Evolutionary conservation across 768 basidiomycete species (phyloP).

Genomic region (Russula griseocarnosa): DNA sequence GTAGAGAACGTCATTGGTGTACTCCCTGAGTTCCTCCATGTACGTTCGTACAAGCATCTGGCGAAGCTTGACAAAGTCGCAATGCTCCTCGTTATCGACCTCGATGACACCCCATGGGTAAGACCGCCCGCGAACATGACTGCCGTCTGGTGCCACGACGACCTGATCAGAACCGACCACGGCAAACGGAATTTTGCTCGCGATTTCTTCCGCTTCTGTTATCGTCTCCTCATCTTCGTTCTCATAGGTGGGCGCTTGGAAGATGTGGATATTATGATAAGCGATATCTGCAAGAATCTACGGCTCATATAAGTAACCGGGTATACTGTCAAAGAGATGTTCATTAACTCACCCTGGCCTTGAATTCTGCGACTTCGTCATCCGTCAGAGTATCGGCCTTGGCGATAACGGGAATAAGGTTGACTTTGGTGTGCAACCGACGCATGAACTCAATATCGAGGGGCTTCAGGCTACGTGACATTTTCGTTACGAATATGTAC

Average conservation of each 20-base stretch:
- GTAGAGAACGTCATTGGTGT: slow-evolving; percentile 93
- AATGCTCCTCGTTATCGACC: slow-evolving; percentile 98
- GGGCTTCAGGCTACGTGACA: slow-evolving; percentile 76
- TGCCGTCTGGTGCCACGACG: slow-evolving; percentile 80
- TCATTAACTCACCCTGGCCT: slow-evolving; percentile 64
- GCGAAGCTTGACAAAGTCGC: slow-evolving; percentile 98
- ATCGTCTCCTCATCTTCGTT: slow-evolving; percentile 98
- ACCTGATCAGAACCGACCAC: slow-evolving; percentile 90
- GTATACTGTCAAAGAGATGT: slow-evolving; percentile 11
- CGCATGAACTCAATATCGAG: slow-evolving; percentile 99
- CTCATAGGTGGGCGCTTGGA: slow-evolving; percentile 96
- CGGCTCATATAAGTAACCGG: neutral
- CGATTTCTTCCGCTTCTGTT: slow-evolving; percentile 96
- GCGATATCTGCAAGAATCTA: slow-evolving; percentile 92
- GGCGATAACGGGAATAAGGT: slow-evolving; percentile 97
- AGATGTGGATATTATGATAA: slow-evolving; percentile 94
- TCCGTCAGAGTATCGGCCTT: slow-evolving; percentile 98
- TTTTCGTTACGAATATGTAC: neutral
- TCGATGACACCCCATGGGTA: slow-evolving; percentile 99
- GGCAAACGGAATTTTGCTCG: slow-evolving; percentile 97
- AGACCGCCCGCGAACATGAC: slow-evolving; percentile 86
- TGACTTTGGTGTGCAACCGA: slow-evolving; percentile 93
- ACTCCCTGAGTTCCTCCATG: slow-evolving; percentile 98
- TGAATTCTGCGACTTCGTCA: slow-evolving; percentile 90
- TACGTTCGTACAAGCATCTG: slow-evolving; percentile 99